Conservation (phyloP, 2,329 filamentous ascomycete species). For the Aspergillus sp. region DNA sequence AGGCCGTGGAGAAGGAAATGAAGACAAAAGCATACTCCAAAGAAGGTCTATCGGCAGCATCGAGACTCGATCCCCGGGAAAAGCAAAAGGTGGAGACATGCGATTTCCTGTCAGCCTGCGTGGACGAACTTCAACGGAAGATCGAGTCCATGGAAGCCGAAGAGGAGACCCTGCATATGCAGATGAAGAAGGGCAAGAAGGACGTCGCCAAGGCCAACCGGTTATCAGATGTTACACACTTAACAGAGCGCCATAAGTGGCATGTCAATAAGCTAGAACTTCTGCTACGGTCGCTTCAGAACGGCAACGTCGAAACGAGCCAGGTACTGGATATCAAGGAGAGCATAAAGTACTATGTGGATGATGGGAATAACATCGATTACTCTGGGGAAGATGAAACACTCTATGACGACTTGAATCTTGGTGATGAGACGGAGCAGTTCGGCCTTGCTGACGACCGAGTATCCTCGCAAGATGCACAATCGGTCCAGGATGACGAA, state of each 20-base stretch:
- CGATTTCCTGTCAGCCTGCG: conserved; percentile 80
- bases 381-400: conserved; percentile 85
- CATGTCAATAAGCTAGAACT: conserved; percentile 91
- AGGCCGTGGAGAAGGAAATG: conserved; percentile 99
- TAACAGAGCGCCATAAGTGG: conserved; percentile 93
- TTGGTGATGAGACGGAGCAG: conserved; percentile 78
- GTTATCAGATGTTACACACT: conserved; percentile 76
- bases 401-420: conserved; percentile 89
- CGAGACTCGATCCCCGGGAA: conserved; percentile 95
- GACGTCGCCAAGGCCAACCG: conserved; percentile 78
- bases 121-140: conserved; percentile 89
- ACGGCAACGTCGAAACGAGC: conserved; percentile 81
- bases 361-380: conserved; percentile 81
- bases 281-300: conserved; percentile 83
- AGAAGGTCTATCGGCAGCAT: conserved; percentile 85
- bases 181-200: conserved; percentile 92
- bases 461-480: conserved; percentile 90
- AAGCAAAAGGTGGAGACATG: conserved; percentile 85
- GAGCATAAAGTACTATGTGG: conserved; percentile 90
- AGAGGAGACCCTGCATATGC: conserved; percentile 76
- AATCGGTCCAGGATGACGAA: conserved; percentile 83
- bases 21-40: conserved; percentile 99
- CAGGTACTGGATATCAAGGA: conserved; percentile 87
- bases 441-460: conserved; percentile 81
- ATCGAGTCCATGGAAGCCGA: conserved; percentile 92